phyloP scores from a whole-genome alignment of 1,284 basidiomycete genomes.

The Uromyces viciae-fabae region DNA sequence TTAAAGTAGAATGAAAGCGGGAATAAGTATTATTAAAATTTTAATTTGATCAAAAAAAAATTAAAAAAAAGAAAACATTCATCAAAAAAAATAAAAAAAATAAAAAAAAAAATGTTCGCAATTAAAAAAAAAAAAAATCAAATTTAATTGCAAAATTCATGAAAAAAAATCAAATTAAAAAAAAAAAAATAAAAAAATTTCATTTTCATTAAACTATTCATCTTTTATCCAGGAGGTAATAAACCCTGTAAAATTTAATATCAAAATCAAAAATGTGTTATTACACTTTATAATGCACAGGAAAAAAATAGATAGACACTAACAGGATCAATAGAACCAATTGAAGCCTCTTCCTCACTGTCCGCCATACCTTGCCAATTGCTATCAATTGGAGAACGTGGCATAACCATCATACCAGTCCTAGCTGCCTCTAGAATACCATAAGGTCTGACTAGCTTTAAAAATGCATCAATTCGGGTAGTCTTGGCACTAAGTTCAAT shows the following conservation, averaged over 20 bases:
- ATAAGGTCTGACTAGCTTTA: slow-evolving; percentile 86
- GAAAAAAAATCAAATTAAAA: too few species aligned
- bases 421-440: slow-evolving; percentile 89
- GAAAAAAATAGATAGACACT: slow-evolving; percentile 68
- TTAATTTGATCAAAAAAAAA: too few species aligned
- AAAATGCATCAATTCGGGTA: slow-evolving; percentile 82
- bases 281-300: neutral
- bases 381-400: slow-evolving; percentile 76
- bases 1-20: too few species aligned
- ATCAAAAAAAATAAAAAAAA: too few species aligned
- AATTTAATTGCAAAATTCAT: too few species aligned
- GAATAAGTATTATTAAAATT: too few species aligned
- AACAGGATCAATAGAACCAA: slow-evolving; percentile 70
- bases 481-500: slow-evolving; percentile 94
- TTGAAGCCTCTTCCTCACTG: slow-evolving; percentile 57
- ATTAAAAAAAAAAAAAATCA: too few species aligned
- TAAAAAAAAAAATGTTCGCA: too few species aligned
- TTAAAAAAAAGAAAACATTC: too few species aligned
- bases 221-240: slow-evolving; percentile 35
- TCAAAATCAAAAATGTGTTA: neutral
- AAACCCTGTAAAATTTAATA: slow-evolving; percentile 45
- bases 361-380: slow-evolving; percentile 64
- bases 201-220: too few species aligned
- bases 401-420: slow-evolving; percentile 93
- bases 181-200: too few species aligned